Conservation (phyloP, 2,329 filamentous ascomycete genomes). For the Neospermospora avenae region DNA sequence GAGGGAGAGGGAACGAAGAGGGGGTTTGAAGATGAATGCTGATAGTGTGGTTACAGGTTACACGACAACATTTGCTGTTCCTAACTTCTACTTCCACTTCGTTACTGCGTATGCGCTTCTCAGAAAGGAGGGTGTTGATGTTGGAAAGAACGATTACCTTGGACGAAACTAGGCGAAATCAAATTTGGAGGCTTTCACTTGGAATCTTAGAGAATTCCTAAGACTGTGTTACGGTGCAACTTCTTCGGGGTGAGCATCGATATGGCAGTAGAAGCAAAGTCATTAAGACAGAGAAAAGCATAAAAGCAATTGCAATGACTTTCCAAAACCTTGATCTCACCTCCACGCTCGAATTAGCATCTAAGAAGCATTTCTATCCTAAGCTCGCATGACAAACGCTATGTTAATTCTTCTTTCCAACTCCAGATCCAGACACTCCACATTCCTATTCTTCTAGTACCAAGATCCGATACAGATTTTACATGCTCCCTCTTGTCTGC, state of each 20-base stretch:
- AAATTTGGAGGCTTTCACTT: not conserved
- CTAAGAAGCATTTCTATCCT: not conserved
- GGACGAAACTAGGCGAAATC: constrained; percentile 10
- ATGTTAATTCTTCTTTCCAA: not conserved
- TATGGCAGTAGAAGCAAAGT: too few species aligned
- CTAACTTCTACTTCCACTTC: constrained; percentile 64
- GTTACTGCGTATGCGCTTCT: constrained; percentile 58
- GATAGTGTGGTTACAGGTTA: constrained; percentile 37
- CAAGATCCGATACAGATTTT: not conserved
- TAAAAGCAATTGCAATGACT: too few species aligned
- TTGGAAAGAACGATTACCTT: constrained; percentile 60
- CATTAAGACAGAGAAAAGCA: too few species aligned
- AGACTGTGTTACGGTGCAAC: too few species aligned
- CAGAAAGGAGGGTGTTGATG: constrained; percentile 55
- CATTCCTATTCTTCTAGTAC: not conserved
- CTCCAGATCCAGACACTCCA: not conserved
- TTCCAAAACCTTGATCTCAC: too few species aligned
- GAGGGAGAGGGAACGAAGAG: not conserved
- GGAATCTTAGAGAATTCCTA: too few species aligned
- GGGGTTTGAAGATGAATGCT: not conserved
- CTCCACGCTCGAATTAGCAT: not conserved
- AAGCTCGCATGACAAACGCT: not conserved
- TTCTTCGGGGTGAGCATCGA: too few species aligned
- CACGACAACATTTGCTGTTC: constrained; percentile 46
- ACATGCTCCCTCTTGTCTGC: not conserved